These are phyloP conservation scores for Trichoderma asperellum DNA, from an alignment of 2,329 filamentous ascomycete genomes.

Conservation along the genomic window DNA sequence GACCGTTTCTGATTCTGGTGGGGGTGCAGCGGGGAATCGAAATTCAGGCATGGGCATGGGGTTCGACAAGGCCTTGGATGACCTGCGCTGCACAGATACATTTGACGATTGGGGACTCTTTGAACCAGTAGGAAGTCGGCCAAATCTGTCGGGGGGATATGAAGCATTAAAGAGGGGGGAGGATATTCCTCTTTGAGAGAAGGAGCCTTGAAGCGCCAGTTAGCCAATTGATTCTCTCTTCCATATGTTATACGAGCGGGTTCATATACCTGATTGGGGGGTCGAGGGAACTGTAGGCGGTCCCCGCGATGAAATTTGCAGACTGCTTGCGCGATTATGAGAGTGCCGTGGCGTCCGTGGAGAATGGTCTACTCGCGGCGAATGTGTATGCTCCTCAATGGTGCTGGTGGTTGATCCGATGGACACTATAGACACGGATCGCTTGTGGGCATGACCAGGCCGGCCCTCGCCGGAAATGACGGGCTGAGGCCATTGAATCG, in stretches of 20 bases:
- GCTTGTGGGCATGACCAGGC: constrained; percentile 65
- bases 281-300: constrained; percentile 51
- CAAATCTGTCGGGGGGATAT: constrained; percentile 55
- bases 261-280: constrained; percentile 44
- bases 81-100: constrained; percentile 42
- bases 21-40: constrained; percentile 57
- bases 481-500: constrained; percentile 52
- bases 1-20: constrained; percentile 44
- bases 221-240: constrained; percentile 6
- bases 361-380: constrained; percentile 48
- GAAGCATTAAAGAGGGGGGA: constrained; percentile 60
- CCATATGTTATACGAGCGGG: neutral
- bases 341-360: constrained; percentile 53
- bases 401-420: constrained; percentile 61
- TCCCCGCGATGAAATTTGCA: constrained; percentile 64
- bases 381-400: constrained; percentile 52
- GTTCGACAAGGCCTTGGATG: constrained; percentile 48
- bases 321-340: constrained; percentile 78
- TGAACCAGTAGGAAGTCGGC: constrained; percentile 46
- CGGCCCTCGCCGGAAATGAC: constrained; percentile 39
- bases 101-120: constrained; percentile 53
- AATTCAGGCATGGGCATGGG: constrained; percentile 60
- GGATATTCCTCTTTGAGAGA: constrained; percentile 48
- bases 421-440: constrained; percentile 82
- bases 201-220: constrained; percentile 20